Evolutionary conservation across 352 stramenopile species (phyloP).

Genomic region (Blastocystis sp.): DNA sequence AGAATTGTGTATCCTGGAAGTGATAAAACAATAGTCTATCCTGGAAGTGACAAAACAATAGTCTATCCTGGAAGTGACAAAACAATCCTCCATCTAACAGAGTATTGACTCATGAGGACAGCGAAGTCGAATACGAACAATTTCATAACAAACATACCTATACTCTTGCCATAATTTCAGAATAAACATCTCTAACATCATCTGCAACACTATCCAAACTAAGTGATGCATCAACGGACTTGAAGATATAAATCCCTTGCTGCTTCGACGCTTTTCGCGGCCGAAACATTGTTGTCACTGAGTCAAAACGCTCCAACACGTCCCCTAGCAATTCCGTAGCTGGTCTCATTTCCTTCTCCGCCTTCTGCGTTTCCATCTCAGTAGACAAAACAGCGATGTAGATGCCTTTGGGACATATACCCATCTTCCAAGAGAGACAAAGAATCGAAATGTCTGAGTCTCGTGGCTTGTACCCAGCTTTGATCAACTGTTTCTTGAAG

Average conservation of each 20-base stretch:
- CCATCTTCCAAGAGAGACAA: constrained; percentile 84
- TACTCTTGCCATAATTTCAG: background rate
- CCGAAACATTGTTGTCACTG: constrained; percentile 67
- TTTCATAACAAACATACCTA: background rate
- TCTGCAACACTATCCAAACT: constrained; percentile 44
- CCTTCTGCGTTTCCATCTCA: constrained; percentile 87
- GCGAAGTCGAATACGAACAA: background rate
- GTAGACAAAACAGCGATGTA: constrained; percentile 98
- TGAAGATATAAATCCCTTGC: constrained; percentile 43
- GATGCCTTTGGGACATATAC: constrained; percentile 86
- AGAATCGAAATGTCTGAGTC: constrained; percentile 85
- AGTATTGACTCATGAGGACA: too few species aligned
- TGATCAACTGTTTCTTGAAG: constrained; percentile 72
- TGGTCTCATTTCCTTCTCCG: constrained; percentile 84
- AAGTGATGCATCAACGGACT: background rate
- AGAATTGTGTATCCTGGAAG: too few species aligned
- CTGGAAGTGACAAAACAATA: too few species aligned
- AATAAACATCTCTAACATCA: background rate
- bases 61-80: too few species aligned
- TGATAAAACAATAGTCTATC: too few species aligned
- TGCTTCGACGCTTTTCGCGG: background rate
- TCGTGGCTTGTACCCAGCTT: constrained; percentile 27
- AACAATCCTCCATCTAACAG: too few species aligned
- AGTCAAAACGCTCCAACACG: constrained; percentile 91
- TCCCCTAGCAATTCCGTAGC: constrained; percentile 88